Base-by-base conservation (phyloP, 176 grass and related monocot genomes). In the Oryza coarctata region DNA sequence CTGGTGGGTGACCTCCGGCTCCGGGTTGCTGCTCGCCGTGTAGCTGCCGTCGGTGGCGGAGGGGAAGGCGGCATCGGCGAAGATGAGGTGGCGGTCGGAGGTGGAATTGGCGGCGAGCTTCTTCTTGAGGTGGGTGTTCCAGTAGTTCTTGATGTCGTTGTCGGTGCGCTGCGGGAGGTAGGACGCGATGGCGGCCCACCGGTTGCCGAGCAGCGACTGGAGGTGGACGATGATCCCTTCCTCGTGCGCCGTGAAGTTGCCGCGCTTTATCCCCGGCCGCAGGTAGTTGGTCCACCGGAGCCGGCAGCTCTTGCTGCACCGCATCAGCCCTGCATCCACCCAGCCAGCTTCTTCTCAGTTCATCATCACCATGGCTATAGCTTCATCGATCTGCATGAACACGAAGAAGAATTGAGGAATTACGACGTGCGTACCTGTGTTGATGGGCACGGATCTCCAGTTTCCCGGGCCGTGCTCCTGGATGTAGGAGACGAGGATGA, bases 61-160 rank as follows among this genome's bases (percentile, higher is more conserved):
- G 30, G 38, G 50, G 79, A 43, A 43, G 49, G 50, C 20, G 5
- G 60, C 80, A 4, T 38, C 20, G 4, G 57, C 43, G 80, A 74
- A 39, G 58, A 17, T 7, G 35, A 36, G 38, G 65, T 4, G 68
- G 70, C 14, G 66, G 28, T 6, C 57, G 29, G 10, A 66, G 41
- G 41, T 68, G 65, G 71, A 77, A 15, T 30, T 84, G 44, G 75
- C 73, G 25, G 58, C 87, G 73, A 97, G 84, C 84, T 93, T 93
- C 75, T 97, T 97, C 94, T 97, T 97, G 70, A 97, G 89, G 74
- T 93, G 91, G 17, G 91, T 97, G 84, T 97, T 97, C 94, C 94
- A 97, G 86, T 91, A 97, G 78, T 97, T 97, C 86, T 97, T 97
- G 85, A 97, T 97, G 77, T 97, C 94, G 75, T 97, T 97, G 80